Percentiles rank a stretch among this genome's conserved stretches.
Conservation (phyloP, 106 monocot species). For the Cymbidium sinense region DNA sequence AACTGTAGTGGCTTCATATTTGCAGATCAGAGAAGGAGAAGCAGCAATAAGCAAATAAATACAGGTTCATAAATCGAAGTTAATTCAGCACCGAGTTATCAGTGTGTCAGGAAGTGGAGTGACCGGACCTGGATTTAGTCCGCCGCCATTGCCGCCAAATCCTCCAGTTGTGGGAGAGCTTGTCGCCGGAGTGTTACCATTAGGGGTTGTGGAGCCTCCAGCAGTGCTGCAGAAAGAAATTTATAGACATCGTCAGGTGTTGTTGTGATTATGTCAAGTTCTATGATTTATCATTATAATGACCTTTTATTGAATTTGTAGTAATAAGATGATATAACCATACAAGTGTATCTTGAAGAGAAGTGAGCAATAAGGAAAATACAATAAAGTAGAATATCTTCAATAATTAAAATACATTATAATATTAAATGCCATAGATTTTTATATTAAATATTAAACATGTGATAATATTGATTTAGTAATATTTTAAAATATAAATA, state of each 20-base stretch:
- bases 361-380: too few species aligned
- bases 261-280: background rate
- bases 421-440: too few species aligned
- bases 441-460: too few species aligned
- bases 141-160: background rate
- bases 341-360: too few species aligned
- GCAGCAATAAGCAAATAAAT: background rate
- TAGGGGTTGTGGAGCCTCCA: background rate
- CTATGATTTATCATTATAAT: too few species aligned
- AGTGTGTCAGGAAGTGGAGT: background rate
- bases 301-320: too few species aligned
- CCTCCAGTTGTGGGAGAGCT: background rate
- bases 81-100: background rate
- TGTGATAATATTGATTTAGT: too few species aligned
- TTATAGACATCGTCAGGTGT: background rate
- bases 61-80: background rate
- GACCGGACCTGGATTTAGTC: background rate
- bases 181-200: background rate
- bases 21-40: background rate
- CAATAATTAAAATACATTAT: too few species aligned
- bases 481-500: too few species aligned
- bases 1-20: conserved; percentile 1
- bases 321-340: too few species aligned
- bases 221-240: conserved; percentile 2
- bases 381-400: too few species aligned